phyloP scores from a whole-genome alignment of 1,284 basidiomycete species.

The Irpex sp. region DNA sequence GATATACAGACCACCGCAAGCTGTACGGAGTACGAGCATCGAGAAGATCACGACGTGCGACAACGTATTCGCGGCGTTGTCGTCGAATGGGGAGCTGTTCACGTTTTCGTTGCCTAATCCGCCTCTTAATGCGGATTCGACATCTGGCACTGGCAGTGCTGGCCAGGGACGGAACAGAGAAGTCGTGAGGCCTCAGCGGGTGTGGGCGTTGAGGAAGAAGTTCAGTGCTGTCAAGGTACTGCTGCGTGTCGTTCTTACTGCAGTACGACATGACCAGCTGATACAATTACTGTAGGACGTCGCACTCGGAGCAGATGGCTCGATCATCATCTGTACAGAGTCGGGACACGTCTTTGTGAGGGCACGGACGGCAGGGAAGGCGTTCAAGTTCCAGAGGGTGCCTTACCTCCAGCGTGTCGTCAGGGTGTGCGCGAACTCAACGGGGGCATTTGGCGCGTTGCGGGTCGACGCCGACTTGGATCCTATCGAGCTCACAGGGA shows the following conservation, averaged over 20 bases:
- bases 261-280: too few species aligned
- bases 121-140: constrained; percentile 18
- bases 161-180: constrained; percentile 26
- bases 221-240: constrained; percentile 77
- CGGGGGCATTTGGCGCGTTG: constrained; percentile 88
- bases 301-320: constrained; percentile 85
- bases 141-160: constrained; percentile 22
- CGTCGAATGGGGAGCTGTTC: constrained; percentile 89
- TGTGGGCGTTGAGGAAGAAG: constrained; percentile 86
- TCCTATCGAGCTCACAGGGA: constrained; percentile 60
- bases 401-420: constrained; percentile 84
- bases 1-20: constrained; percentile 78
- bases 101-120: constrained; percentile 62
- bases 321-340: constrained; percentile 89
- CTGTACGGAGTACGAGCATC: constrained; percentile 67
- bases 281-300: constrained; percentile 56
- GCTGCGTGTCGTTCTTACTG: too few species aligned
- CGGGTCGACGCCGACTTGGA: constrained; percentile 49
- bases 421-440: constrained; percentile 82
- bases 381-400: constrained; percentile 81
- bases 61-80: constrained; percentile 85
- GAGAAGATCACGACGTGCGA: constrained; percentile 73
- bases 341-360: constrained; percentile 94
- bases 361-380: constrained; percentile 57
- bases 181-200: constrained; percentile 79